Base-by-base conservation (phyloP, 2,329 filamentous ascomycete genomes). In the Salinomyces thailandicus region DNA sequence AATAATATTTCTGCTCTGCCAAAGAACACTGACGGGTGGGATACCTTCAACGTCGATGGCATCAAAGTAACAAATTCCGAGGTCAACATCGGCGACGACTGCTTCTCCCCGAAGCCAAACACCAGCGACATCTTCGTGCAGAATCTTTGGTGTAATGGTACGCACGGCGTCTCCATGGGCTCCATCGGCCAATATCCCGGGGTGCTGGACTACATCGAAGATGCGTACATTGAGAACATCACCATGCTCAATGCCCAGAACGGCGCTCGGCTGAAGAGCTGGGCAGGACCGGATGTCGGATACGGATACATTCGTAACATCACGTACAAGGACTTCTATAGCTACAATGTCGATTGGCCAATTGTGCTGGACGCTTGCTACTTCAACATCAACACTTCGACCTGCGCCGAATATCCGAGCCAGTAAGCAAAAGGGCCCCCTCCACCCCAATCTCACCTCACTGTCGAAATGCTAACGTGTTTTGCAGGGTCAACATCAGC, bases 101-200 rank as follows among this genome's bases (percentile, higher is more conserved):
- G 31, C 31, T 20, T 20, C 18, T 24, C 31, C 5, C 17, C 31
- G 4, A 33, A 33, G 15, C 18, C 31, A 14, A 33, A 33, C 18
- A 20, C 18, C 18, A 33, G 18, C 15, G 22, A 33, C 18, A 33
- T 33, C 18, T 20, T 33, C 31, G 12, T 33, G 18, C 18, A 33
- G 31, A 20, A 33, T n/a, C 22, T 26, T 8, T 26, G 22, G 22
- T 26, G 22, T 26, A 26, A 26, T n/a, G 22, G 22, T 4, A 26
- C 22, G 22, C 69, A 72, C 48, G 72, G 71, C 31, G 55, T 76
- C 3, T 72, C 68, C 17, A 72, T 76, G 43, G 70, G 71, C 30
- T 71, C 67, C 4, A 67, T 75, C 8, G 70, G 71, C 19, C 22
- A 26, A n/a, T 26, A 26, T n/a, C 22, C 22, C 9, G 67, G 66